phyloP scores from a whole-genome alignment of 129 eudicot genomes.

The Ambrosia trifida region DNA sequence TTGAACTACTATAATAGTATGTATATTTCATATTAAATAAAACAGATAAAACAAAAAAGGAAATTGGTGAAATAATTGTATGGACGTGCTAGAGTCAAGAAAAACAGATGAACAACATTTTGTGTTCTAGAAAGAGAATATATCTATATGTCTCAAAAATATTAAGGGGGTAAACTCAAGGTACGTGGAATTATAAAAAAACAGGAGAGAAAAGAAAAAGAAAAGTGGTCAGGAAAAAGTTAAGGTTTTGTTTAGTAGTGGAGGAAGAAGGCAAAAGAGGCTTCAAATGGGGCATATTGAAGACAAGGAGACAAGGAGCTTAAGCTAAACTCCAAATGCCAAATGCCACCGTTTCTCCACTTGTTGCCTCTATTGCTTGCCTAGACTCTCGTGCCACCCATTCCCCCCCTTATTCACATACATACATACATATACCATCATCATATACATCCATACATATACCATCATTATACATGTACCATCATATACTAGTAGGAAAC shows the following conservation, averaged over 20 bases:
- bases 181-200: background rate
- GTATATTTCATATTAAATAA: too few species aligned
- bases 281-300: slow-evolving; percentile 26
- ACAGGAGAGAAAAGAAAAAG: background rate
- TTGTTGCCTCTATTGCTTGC: background rate
- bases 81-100: too few species aligned
- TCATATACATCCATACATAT: too few species aligned
- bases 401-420: background rate
- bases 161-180: too few species aligned
- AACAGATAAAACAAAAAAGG: too few species aligned
- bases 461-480: too few species aligned
- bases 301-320: slow-evolving; percentile 30
- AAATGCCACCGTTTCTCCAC: slow-evolving; percentile 32
- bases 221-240: slow-evolving; percentile 12
- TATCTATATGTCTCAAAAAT: too few species aligned
- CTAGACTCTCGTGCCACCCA: background rate
- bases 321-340: slow-evolving; percentile 26
- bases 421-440: background rate
- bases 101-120: too few species aligned
- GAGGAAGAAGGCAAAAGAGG: slow-evolving; percentile 30
- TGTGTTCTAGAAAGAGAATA: too few species aligned
- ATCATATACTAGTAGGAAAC: too few species aligned
- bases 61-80: too few species aligned
- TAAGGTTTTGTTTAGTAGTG: slow-evolving; percentile 28
- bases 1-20: too few species aligned